Evolutionary conservation across 345 rosid species (phyloP).

Genomic region (Punica granatum): DNA sequence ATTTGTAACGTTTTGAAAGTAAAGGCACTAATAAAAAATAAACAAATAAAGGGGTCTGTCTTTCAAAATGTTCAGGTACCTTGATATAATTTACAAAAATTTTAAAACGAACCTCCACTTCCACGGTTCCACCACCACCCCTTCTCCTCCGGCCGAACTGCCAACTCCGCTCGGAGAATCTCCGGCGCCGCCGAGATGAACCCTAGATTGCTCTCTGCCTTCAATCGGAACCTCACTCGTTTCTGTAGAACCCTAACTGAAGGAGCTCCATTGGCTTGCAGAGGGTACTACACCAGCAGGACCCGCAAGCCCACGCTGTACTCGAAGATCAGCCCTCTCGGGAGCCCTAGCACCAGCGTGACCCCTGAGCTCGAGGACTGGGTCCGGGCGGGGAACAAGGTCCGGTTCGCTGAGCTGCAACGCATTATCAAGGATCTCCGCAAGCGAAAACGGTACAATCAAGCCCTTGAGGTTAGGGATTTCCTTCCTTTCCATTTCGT

Average conservation of each 20-base stretch:
- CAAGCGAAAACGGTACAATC: slow-evolving; percentile 64
- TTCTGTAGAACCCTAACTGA: slow-evolving; percentile 21
- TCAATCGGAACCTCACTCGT: background rate
- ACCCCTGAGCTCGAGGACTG: slow-evolving; percentile 71
- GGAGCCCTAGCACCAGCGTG: slow-evolving; percentile 44
- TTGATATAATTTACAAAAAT: too few species aligned
- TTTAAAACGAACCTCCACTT: too few species aligned
- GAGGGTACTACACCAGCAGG: slow-evolving; percentile 56
- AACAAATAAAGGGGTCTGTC: too few species aligned
- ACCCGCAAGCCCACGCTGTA: slow-evolving; percentile 50
- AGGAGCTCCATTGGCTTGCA: slow-evolving; percentile 12
- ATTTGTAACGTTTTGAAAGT: too few species aligned
- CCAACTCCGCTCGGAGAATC: background rate
- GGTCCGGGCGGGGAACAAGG: slow-evolving; percentile 48
- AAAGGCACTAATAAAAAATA: too few species aligned
- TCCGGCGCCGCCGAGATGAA: background rate
- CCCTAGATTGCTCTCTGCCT: background rate
- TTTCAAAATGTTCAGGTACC: too few species aligned
- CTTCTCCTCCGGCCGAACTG: background rate
- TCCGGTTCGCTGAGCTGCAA: slow-evolving; percentile 72
- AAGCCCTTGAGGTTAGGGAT: slow-evolving; percentile 73
- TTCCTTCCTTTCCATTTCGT: background rate
- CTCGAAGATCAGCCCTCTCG: slow-evolving; percentile 74
- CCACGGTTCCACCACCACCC: too few species aligned
- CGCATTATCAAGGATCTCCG: slow-evolving; percentile 83